Evolutionary conservation across 768 basidiomycete genomes (phyloP), one percentile per base, ranked within the genome.

Genomic region (Termitomyces sp.): DNA sequence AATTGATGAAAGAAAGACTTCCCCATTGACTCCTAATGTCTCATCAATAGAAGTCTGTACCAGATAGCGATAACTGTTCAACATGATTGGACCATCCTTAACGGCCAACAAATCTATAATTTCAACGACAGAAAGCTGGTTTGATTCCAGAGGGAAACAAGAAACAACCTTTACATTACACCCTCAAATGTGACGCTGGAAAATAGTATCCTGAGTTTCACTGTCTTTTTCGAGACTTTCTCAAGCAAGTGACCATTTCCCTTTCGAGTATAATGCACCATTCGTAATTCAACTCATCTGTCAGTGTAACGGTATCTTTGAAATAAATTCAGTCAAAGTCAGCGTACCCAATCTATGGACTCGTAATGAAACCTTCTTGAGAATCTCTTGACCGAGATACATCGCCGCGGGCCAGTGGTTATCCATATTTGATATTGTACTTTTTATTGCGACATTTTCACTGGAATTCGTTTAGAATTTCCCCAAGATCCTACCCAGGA

Each of bases 401-500:
- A 42, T 42, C 10, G 19, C 12, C 11, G 2, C n/a, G 45, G 10
- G 15, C 4, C 28, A 34, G 34, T 32, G 17, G 12, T 10, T 21
- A n/a, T 11, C 32, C 8, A 34, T 47, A 11, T 47, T 8, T 15
- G 32, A 34, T 7, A 12, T 46, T 19, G 11, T 6, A 19, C 12
- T 7, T 19, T 12, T 32, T 10, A 2, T 9, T 34, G 12, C 12
- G 19, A 12, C 19, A 8, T 34, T 32, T 5, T 21, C 12, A 12
- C 12, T 34, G 11, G 2, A 34, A 14, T 34, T 2, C 34, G 2
- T 51, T 58, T 45, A 63, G 34, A 63, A 63, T 35, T 60, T 63
- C 26, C 62, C 62, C 47, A 57, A 41, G 17, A 60, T 3, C 9
- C 38, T 57, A 22, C 60, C 51, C 45, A 63, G 22, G 2, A 61